phyloP scores from a whole-genome alignment of 306 rosid species.

The Hippophae gyantsensis region DNA sequence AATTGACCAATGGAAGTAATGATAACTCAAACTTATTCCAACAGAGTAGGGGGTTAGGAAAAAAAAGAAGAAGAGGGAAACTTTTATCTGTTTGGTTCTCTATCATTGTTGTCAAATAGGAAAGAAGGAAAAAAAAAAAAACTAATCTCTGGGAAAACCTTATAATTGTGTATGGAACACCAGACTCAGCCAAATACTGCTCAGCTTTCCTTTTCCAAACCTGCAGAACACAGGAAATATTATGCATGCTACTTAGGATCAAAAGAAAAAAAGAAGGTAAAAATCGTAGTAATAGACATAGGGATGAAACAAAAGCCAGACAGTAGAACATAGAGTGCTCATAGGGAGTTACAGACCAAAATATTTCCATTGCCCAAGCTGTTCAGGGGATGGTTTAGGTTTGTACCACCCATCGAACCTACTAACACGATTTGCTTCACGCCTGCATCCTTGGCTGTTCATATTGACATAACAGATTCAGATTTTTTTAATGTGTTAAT shows the following conservation, averaged over 20 bases:
- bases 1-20: neutral
- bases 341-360: conserved; percentile 52
- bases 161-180: conserved; percentile 80
- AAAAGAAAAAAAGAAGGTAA: neutral
- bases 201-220: conserved; percentile 98
- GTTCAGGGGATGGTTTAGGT: conserved; percentile 67
- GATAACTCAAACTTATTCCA: neutral
- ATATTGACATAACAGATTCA: neutral
- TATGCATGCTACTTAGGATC: neutral
- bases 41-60: no score
- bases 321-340: conserved; percentile 2
- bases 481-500: no score
- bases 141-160: conserved; percentile 34
- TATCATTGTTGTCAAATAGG: neutral
- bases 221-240: conserved; percentile 25
- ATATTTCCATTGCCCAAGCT: conserved; percentile 83
- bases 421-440: conserved; percentile 91
- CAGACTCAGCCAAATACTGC: conserved; percentile 84
- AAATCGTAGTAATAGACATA: neutral
- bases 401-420: conserved; percentile 95
- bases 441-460: conserved; percentile 85
- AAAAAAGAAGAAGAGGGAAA: neutral
- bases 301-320: neutral
- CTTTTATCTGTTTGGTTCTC: neutral
- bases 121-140: neutral